phyloP scores from a whole-genome alignment of 345 rosid species.

The Populus deltoides region DNA sequence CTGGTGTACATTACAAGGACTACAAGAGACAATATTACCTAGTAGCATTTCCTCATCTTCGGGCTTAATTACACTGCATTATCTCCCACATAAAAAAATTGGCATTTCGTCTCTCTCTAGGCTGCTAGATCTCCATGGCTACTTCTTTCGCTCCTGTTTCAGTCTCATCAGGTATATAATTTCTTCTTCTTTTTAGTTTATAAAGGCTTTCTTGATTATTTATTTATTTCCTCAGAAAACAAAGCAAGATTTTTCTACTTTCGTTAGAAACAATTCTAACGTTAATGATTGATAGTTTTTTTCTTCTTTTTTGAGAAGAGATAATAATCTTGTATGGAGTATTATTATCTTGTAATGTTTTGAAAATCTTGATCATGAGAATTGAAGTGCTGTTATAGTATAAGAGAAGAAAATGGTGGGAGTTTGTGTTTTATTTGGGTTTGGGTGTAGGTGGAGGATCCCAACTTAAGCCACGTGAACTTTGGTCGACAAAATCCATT shows the following conservation, averaged over 20 bases:
- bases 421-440: background rate
- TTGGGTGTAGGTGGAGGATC: conserved; percentile 33
- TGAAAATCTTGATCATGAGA: background rate
- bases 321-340: background rate
- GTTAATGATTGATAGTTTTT: too few relatives aligned
- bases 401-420: background rate
- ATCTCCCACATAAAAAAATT: background rate
- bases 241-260: too few relatives aligned
- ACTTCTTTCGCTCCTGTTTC: conserved; percentile 30
- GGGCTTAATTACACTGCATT: too few relatives aligned
- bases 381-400: background rate
- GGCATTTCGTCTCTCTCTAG: conserved; percentile 6
- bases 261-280: too few relatives aligned
- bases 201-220: background rate
- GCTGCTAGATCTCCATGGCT: conserved; percentile 22
- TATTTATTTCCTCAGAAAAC: too few relatives aligned
- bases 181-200: background rate
- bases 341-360: background rate
- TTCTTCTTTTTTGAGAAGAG: too few relatives aligned
- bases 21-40: too few relatives aligned
- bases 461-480: conserved; percentile 35
- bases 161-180: conserved; percentile 27
- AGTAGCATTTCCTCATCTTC: too few relatives aligned
- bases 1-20: background rate
- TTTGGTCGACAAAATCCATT: conserved; percentile 41